A percentile compares a stretch with the other conserved stretches of the same genome.
phyloP scores from a whole-genome alignment of 768 basidiomycete species.

The Agaricus blazei region DNA sequence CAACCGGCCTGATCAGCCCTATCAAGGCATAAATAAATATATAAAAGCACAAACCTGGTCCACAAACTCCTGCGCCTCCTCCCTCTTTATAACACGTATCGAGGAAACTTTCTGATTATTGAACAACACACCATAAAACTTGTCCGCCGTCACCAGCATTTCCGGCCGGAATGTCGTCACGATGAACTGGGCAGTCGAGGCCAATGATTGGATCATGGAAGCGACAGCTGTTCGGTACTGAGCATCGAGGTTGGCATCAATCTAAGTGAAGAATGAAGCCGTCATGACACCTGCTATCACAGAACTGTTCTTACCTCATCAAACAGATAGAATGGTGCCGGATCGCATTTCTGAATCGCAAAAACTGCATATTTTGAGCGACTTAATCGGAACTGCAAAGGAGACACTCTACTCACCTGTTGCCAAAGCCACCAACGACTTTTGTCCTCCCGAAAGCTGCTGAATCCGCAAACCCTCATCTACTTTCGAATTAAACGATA shows the following conservation, averaged over 20 bases:
- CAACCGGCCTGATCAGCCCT: neutral
- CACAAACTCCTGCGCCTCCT: conserved; percentile 92
- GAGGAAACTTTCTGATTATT: conserved; percentile 94
- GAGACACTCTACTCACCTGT: conserved; percentile 47
- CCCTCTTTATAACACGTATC: conserved; percentile 79
- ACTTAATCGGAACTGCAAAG: neutral
- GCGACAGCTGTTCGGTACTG: conserved; percentile 98
- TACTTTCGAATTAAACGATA: conserved; percentile 98
- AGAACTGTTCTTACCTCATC: conserved; percentile 60
- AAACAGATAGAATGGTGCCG: conserved; percentile 98
- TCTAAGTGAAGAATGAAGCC: conserved; percentile 34
- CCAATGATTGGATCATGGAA: conserved; percentile 91
- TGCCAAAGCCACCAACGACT: conserved; percentile 93
- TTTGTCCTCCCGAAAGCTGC: conserved; percentile 96
- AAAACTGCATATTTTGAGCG: conserved; percentile 57
- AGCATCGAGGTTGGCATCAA: conserved; percentile 96
- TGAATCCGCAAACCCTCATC: conserved; percentile 96
- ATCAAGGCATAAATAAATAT: neutral
- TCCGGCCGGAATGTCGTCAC: conserved; percentile 98
- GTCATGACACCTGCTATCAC: neutral
- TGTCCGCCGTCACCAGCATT: conserved; percentile 93
- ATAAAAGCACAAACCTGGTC: conserved; percentile 56
- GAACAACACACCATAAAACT: conserved; percentile 96
- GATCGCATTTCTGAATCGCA: conserved; percentile 98
- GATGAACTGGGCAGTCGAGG: conserved; percentile 90